phyloP scores from a whole-genome alignment of 2,329 filamentous ascomycete genomes.

The Mycosphaerella sp. region DNA sequence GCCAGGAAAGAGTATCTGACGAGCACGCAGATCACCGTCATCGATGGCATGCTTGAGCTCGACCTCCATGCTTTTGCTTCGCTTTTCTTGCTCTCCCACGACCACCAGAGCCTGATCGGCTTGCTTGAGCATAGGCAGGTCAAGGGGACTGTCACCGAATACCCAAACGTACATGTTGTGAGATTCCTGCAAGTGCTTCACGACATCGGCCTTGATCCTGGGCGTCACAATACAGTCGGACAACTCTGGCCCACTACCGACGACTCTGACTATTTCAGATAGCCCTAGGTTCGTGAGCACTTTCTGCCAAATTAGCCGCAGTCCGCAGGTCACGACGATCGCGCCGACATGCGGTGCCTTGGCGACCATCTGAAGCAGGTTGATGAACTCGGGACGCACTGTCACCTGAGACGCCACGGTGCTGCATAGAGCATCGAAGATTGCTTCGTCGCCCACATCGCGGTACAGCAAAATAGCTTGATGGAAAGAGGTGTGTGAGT shows the following conservation, averaged over 20 bases:
- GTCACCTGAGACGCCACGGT: conserved; percentile 38
- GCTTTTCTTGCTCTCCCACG: conserved; percentile 42
- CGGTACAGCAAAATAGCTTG: conserved; percentile 51
- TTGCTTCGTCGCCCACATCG: conserved; percentile 34
- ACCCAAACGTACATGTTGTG: conserved; percentile 45
- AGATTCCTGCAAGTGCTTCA: conserved; percentile 35
- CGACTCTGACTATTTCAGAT: conserved; percentile 41
- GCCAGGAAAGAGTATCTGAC: neutral
- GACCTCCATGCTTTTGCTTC: conserved; percentile 51
- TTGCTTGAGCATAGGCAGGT: conserved; percentile 50
- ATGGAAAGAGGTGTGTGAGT: conserved; percentile 50
- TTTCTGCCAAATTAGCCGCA: conserved; percentile 50
- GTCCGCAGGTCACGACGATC: conserved; percentile 52
- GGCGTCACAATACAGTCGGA: conserved; percentile 49
- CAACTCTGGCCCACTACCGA: conserved; percentile 47
- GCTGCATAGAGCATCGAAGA: conserved; percentile 44
- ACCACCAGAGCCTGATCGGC: conserved; percentile 53
- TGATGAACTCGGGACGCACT: conserved; percentile 45
- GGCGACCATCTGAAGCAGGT: conserved; percentile 41
- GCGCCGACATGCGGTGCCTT: conserved; percentile 35
- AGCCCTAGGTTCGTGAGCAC: conserved; percentile 44
- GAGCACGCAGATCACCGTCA: neutral
- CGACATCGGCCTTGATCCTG: conserved; percentile 45
- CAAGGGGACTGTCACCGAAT: conserved; percentile 56
- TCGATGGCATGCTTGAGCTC: neutral